A percentile compares a stretch with the other conserved stretches of the same genome.
phyloP scores from a whole-genome alignment of 192 early-diverging fungal genomes.

The Bifiguratus adelaidae region DNA sequence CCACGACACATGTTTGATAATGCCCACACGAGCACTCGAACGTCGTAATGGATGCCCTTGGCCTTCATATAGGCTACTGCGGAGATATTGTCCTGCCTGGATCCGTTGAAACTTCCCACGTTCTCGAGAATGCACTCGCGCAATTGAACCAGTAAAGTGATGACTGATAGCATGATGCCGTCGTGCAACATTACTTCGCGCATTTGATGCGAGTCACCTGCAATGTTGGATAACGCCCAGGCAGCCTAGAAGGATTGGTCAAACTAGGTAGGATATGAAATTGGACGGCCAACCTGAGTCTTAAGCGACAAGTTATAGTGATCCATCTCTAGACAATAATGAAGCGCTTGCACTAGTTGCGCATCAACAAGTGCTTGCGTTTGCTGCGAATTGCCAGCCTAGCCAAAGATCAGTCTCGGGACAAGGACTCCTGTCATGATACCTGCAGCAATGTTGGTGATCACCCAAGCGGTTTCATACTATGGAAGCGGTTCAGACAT shows the following conservation, averaged over 20 bases:
- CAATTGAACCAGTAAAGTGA: too few relatives aligned
- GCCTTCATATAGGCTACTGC: neutral
- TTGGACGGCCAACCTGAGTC: constrained; percentile 8
- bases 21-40: constrained; percentile 14
- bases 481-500: neutral
- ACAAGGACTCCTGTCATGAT: neutral
- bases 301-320: neutral
- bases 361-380: constrained; percentile 9
- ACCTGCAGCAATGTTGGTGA: constrained; percentile 27
- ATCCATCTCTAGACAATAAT: constrained; percentile 1
- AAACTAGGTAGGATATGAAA: neutral
- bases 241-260: neutral
- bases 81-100: neutral
- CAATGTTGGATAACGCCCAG: constrained; percentile 27
- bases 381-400: constrained; percentile 20
- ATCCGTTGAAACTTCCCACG: neutral
- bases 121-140: constrained; percentile 2
- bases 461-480: constrained; percentile 25
- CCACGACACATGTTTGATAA: constrained; percentile 26
- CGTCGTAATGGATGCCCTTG: constrained; percentile 4
- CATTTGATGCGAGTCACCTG: constrained; percentile 13
- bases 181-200: constrained; percentile 12
- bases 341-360: constrained; percentile 9
- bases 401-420: neutral
- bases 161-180: constrained; percentile 4